phyloP scores from a whole-genome alignment of 306 rosid genomes.

The Cucurbita pepo region DNA sequence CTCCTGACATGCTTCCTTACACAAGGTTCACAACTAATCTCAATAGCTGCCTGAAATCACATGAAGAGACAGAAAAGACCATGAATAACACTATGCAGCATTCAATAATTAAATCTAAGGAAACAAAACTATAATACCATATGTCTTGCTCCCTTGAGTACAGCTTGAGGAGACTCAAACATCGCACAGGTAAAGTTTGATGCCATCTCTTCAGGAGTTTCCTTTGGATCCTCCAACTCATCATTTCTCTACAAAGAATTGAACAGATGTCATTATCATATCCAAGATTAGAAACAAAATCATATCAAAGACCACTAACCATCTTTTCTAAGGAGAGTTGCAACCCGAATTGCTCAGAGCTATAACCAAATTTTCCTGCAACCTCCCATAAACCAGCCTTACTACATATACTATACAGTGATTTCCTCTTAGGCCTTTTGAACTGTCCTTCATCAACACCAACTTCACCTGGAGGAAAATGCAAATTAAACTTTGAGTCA shows the following conservation, averaged over 20 bases:
- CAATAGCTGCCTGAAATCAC: constrained; percentile 78
- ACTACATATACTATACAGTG: constrained; percentile 50
- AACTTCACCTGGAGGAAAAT: constrained; percentile 89
- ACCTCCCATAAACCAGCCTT: constrained; percentile 98
- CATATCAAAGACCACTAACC: constrained; percentile 32
- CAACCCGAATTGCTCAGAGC: constrained; percentile 90
- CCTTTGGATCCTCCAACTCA: constrained; percentile 93
- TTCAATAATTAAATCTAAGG: background rate
- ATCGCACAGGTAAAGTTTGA: constrained; percentile 79
- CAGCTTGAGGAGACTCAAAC: constrained; percentile 78
- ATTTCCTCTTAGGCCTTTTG: constrained; percentile 88
- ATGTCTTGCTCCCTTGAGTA: constrained; percentile 89
- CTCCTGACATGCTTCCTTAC: constrained; percentile 79
- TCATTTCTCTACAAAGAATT: constrained; percentile 35
- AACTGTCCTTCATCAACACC: constrained; percentile 90
- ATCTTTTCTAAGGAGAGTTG: constrained; percentile 51
- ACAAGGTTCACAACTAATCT: constrained; percentile 96
- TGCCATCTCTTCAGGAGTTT: constrained; percentile 96
- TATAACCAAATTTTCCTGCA: constrained; percentile 85
- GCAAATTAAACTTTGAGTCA: constrained; percentile 90
- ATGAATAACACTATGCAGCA: background rate
- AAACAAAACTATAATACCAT: constrained; percentile 35
- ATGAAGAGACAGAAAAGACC: background rate
- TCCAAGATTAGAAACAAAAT: background rate
- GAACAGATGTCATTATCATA: background rate